Evolutionary conservation across 1,139 yeast genomes (phyloP).

Genomic region (Geotrichum reessii): DNA sequence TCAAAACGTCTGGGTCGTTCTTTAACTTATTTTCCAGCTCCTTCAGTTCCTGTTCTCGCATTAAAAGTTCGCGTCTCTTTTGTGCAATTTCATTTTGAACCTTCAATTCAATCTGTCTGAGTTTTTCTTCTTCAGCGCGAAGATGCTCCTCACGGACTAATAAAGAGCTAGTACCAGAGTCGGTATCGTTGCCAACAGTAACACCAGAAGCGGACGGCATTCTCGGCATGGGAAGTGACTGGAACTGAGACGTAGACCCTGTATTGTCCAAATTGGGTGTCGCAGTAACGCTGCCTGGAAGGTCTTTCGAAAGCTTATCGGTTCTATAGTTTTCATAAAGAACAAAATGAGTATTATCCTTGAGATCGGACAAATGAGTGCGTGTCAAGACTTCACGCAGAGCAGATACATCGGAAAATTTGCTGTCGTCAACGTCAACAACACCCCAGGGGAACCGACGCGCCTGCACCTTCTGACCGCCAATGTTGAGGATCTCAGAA

Average conservation of each 20-base stretch:
- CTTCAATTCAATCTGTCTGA: constrained; percentile 49
- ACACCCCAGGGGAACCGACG: constrained; percentile 93
- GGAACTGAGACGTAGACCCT: constrained; percentile 5
- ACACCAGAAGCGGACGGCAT: constrained; percentile 7
- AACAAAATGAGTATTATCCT: constrained; percentile 89
- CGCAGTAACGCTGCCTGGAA: constrained; percentile 21
- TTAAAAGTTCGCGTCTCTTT: constrained; percentile 80
- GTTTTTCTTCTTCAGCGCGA: constrained; percentile 40
- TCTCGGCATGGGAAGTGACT: constrained; percentile 7
- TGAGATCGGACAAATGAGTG: constrained; percentile 85
- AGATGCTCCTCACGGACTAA: constrained; percentile 39
- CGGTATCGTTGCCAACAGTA: constrained; percentile 14
- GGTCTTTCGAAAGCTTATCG: constrained; percentile 56
- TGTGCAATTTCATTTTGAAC: constrained; percentile 85
- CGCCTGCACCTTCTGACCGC: constrained; percentile 40
- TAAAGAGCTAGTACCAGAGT: constrained; percentile 24
- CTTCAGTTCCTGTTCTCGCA: constrained; percentile 80
- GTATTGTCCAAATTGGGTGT: constrained; percentile 2
- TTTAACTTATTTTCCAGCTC: constrained; percentile 68
- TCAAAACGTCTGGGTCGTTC: constrained; percentile 13
- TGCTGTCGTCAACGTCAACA: constrained; percentile 80
- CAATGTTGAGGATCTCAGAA: constrained; percentile 50
- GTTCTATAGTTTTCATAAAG: constrained; percentile 93
- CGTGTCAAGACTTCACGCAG: constrained; percentile 76
- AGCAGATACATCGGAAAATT: constrained; percentile 70